Base-by-base conservation (phyloP, 2,329 filamentous ascomycete genomes). In the Arthrobotrys musiformis region DNA sequence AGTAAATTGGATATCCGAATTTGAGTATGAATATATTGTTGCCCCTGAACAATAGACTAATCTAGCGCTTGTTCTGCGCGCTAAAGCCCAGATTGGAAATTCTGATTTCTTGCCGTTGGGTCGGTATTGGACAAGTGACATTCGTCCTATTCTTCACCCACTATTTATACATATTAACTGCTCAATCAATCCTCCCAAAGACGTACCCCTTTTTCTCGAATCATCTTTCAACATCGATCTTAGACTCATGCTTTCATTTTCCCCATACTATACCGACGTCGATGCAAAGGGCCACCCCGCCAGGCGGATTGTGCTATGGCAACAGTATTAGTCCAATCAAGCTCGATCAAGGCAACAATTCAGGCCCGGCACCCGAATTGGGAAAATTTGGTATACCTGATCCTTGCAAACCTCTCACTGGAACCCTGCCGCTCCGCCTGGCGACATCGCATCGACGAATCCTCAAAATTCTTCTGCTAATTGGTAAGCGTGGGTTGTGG, bases 401-500 rank as follows among this genome's bases (percentile, higher is more conserved):
- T 58, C 54, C 54, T 58, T 58, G 54, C 54, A 33, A 58, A 17
- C 30, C 54, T 58, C 54, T 58, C 54, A 58, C 52, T 58, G n/a
- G n/a, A n/a, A n/a, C n/a, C 54, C 54, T 58, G 54, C 54, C 54
- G 54, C 54, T 58, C 54, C 19, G 33, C 54, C 54, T 17, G 19
- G 33, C 54, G 54, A 58, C 19, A 58, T 58, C 54, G 54, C 19
- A 58, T 58, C 54, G 54, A 58, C 54, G 54, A 30, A 58, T 58
- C 54, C 54, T 58, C 54, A 19, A 58, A n/a, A n/a, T n/a, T n/a
- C 40, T 40, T 58, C 30, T 58, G 54, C 54, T 33, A 58, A 58
- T 58, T 58, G 54, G 30, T 58, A 48, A n/a, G n/a, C n/a, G n/a
- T n/a, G n/a, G n/a, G n/a, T n/a, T n/a, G n/a, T n/a, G n/a, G n/a